These are phyloP conservation scores for Debaryomycetaceae sp. DNA, from an alignment of 1,139 yeast genomes.

Conservation along the genomic window DNA sequence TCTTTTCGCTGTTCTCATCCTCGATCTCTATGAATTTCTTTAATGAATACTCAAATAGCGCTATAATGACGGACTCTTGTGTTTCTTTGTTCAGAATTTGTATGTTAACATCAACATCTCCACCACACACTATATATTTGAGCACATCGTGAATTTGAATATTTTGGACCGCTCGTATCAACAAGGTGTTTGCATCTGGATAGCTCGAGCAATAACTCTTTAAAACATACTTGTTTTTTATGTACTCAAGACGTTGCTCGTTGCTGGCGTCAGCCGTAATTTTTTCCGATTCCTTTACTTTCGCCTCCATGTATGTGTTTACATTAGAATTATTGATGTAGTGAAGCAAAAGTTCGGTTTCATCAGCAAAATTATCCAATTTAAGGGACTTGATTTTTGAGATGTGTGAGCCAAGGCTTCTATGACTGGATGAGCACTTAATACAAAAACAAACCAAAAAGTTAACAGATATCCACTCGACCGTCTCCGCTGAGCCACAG, in stretches of 20 bases:
- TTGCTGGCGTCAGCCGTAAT: conserved; percentile 33
- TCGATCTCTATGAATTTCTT: conserved; percentile 42
- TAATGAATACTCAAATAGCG: conserved; percentile 61
- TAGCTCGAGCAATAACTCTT: conserved; percentile 32
- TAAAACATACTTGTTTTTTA: conserved; percentile 47
- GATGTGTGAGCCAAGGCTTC: conserved; percentile 51
- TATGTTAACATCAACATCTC: conserved; percentile 39
- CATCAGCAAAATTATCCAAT: conserved; percentile 47
- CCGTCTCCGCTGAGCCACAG: conserved; percentile 62
- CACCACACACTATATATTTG: conserved; percentile 49
- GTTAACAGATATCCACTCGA: conserved; percentile 88
- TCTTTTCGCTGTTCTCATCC: conserved; percentile 11
- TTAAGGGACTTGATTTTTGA: conserved; percentile 50
- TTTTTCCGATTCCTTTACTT: conserved; percentile 11
- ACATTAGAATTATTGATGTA: conserved; percentile 39
- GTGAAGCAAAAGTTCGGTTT: conserved; percentile 35
- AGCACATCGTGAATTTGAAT: conserved; percentile 48
- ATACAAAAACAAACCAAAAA: conserved; percentile 72
- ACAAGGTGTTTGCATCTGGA: conserved; percentile 22
- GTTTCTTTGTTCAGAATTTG: conserved; percentile 24
- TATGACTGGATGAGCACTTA: conserved; percentile 67
- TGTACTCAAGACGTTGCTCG: conserved; percentile 39
- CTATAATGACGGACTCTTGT: conserved; percentile 24
- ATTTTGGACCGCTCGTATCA: conserved; percentile 47
- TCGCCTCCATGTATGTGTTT: conserved; percentile 38